Conservation (phyloP, 2,329 filamentous ascomycete genomes). For the Ophiosphaerella herpotricha region DNA sequence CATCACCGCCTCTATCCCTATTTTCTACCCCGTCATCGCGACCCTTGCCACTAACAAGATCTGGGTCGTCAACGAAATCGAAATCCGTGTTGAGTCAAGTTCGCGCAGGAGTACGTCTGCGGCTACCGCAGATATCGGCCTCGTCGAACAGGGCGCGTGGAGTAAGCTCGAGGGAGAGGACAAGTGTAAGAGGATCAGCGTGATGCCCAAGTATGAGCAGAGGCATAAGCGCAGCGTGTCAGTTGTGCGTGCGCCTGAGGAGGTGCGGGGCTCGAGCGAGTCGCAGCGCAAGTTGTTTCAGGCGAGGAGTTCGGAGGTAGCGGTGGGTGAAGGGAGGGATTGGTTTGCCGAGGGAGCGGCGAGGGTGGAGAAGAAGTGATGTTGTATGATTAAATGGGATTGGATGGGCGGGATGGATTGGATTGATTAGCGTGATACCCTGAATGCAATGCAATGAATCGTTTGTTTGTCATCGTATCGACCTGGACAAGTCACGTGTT, state of each 20-base stretch:
- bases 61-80: slow-evolving; percentile 46
- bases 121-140: slow-evolving; percentile 17
- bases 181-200: not conserved
- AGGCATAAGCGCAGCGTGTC: slow-evolving; percentile 1
- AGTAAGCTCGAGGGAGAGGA: slow-evolving; percentile 16
- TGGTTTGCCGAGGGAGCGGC: slow-evolving; percentile 24
- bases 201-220: not conserved
- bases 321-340: slow-evolving; percentile 16
- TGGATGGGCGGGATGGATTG: too few species aligned
- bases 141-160: slow-evolving; percentile 16
- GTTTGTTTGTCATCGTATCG: too few species aligned
- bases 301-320: slow-evolving; percentile 4
- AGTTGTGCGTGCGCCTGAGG: too few species aligned
- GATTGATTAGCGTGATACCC: too few species aligned
- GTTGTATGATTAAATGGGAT: too few species aligned
- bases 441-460: too few species aligned
- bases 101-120: slow-evolving; percentile 17
- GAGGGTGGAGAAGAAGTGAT: slow-evolving; percentile 10
- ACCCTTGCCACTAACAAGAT: slow-evolving; percentile 41
- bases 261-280: slow-evolving; percentile 9
- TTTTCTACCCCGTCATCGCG: slow-evolving; percentile 46
- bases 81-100: slow-evolving; percentile 36
- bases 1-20: slow-evolving; percentile 43
- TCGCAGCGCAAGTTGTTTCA: slow-evolving; percentile 30
- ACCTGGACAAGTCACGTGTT: too few species aligned